Base-by-base conservation (phyloP, 345 rosid genomes). In the Abelmoschus esculentus region DNA sequence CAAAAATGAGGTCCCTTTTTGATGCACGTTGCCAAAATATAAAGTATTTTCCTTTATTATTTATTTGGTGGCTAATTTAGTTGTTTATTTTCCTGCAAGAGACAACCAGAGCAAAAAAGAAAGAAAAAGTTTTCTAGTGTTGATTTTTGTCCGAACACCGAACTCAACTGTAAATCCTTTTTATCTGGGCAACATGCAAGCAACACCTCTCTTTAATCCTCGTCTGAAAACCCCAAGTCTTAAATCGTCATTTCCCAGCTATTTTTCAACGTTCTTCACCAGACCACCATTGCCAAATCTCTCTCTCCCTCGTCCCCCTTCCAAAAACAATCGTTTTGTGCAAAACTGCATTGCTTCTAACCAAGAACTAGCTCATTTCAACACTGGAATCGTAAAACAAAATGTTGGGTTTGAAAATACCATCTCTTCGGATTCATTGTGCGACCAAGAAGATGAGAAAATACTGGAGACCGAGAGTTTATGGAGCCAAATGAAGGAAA, bases 401-500 rank as follows among this genome's bases (percentile, higher is more conserved):
- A 83, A 77, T 47, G 26, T 5, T 66, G 77, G 52, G 15, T 26
- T 69, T 40, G 83, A 73, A 52, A 32, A 38, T 42, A 36, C 22
- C 32, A 58, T 34, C 57, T 52, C 69, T n/a, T 52, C 56, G 18
- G 70, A 49, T 47, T 58, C 74, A 9, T 19, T 58, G 40, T 46
- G 69, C 4, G 17, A 34, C 54, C 79, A 58, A 46, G 70, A 42
- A 59, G 79, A 64, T n/a, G 47, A 36, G 22, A 42, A 53, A 46
- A 70, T 40, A 7, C 79, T 87, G 74, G 86, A 76, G 76, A 73
- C 74, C 75, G 95, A 78, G 86, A 81, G 85, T 67, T 74, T 89
- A 32, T 91, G 87, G 96, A 78, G 78, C 9, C 97, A 89, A 74
- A 78, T 88, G 81, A 87, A 83, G 77, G 91, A 91, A 80, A 91